Evolutionary conservation across 371 early-diverging fungal genomes (phyloP), one percentile per base, ranked within the genome.

Genomic region (Zopfochytrium polystomum): DNA sequence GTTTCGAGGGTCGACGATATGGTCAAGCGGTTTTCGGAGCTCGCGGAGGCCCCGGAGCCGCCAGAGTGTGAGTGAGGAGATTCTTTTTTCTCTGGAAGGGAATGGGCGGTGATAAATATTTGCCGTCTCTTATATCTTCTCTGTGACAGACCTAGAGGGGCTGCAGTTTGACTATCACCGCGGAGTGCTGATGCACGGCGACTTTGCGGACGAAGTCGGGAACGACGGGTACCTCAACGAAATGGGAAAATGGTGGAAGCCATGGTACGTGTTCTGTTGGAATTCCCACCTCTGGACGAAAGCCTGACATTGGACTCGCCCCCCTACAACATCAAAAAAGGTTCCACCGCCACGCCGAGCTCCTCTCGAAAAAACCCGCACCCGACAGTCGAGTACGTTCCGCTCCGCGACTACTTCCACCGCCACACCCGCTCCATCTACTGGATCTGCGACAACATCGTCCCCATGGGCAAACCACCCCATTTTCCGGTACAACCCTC

Each of bases 401-500:
- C 78, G 6, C 60, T 78, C 42, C 67, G 78, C 46, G 71, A 78
- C 59, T 78, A 78, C 66, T 68, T 66, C 58, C 78, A 78, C 64
- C 71, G 78, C 27, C 78, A 78, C 66, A 75, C 78, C 23, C 71
- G 75, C n/a, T 68, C 70, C 44, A 60, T 78, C 27, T 78, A 73
- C 71, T 78, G 78, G 78, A 59, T 78, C 38, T 75, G 75, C 15
- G n/a, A n/a, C n/a, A n/a, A n/a, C n/a, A n/a, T n/a, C n/a, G n/a
- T n/a, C n/a, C n/a, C n/a, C n/a, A n/a, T 67, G 71, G 44, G 73
- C 75, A 26, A 75, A 78, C 65, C 46, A 53, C 32, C 46, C 62
- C 52, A 44, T 62, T 34, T 74, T 69, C 68, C 63, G 78, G 30
- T 66, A 66, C 51, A 58, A n/a, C 74, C 25, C 56, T 77, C 23